These are phyloP conservation scores for Trichoderma endophyticum DNA, from an alignment of 2,329 filamentous ascomycete species.

Conservation along the genomic window DNA sequence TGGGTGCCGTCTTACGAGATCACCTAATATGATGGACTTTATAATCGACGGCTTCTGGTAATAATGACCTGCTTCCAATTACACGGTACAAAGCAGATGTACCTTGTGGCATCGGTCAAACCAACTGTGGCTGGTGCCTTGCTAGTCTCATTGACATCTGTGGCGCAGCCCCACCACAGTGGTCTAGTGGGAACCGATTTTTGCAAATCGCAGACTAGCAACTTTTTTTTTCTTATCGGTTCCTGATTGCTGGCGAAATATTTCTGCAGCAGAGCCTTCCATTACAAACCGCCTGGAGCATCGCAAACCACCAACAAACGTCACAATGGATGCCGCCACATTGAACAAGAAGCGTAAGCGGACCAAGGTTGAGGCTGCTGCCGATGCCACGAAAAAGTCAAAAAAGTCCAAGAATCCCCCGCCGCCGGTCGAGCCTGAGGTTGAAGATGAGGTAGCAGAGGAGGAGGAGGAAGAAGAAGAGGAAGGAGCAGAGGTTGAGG, in stretches of 20 bases:
- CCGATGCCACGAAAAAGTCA: slow-evolving; percentile 23
- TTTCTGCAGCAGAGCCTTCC: slow-evolving; percentile 15
- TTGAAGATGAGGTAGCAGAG: slow-evolving; percentile 31
- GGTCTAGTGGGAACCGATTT: slow-evolving; percentile 14
- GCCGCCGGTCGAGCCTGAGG: slow-evolving; percentile 21
- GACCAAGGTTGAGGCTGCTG: slow-evolving; percentile 34
- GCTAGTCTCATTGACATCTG: slow-evolving; percentile 17
- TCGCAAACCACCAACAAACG: slow-evolving; percentile 15
- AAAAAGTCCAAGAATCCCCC: slow-evolving; percentile 43
- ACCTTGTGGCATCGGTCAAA: background rate
- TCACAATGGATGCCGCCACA: slow-evolving; percentile 33
- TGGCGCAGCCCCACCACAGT: slow-evolving; percentile 16
- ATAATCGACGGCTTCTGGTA: background rate
- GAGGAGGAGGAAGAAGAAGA: slow-evolving; percentile 27
- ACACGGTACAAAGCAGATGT: background rate
- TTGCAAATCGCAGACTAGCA: slow-evolving; percentile 13
- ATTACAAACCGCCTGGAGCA: background rate
- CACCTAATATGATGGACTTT: background rate
- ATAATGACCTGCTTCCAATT: background rate
- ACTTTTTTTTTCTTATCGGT: slow-evolving; percentile 25
- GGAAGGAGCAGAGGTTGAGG: slow-evolving; percentile 26
- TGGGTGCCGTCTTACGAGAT: background rate
- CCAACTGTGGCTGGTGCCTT: slow-evolving; percentile 14
- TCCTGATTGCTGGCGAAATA: slow-evolving; percentile 18
- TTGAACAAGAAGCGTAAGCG: slow-evolving; percentile 46